Base-by-base conservation (phyloP, 1,284 basidiomycete species). In the Rugosomyces carneus region DNA sequence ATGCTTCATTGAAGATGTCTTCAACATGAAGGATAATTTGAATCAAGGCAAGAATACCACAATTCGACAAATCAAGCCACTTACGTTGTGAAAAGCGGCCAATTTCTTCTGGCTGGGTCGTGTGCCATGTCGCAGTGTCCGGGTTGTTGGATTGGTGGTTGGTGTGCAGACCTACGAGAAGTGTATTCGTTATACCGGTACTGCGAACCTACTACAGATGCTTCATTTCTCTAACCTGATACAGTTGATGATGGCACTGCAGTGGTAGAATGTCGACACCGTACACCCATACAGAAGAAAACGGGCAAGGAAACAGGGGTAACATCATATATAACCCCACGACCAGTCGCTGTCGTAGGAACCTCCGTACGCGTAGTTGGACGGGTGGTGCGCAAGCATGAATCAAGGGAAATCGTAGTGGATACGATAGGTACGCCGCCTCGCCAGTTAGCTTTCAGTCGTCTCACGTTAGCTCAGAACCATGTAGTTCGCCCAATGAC, bases 241-340 rank as follows among this genome's bases (percentile, higher is more conserved):
- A 43, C 16, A 83, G 83, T 89, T 46, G 86, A 89, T 56, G 86
- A 89, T 56, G 82, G 84, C 5, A 82, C 83, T 0, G 75, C 67
- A 18, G 77, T 83, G 2, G 71, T 88, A 23, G 83, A 88, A 37
- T 88, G 84, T 52, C 68, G 76, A 51, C 65, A 64, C 15, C 45
- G 46, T 32, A 54, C 49, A 3, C 44, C 47, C 13, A 37, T 40
- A 18, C 56, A 53, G 41, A 52, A 46, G 16, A 16, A 36, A 24
- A 37, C 41, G 39, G 27, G 36, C 29, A 35, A 44, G 13, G 5
- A n/a, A 2, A 6, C 23, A 29, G 11, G 13, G 29, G 13, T 11
- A 13, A 44, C 27, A 29, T 37, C 46, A 34, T 49, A 48, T 15
- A 43, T 38, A 5, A 45, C 51, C 42, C 64, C 62, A 6, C 68